Evolutionary conservation across 1,139 yeast genomes (phyloP), one percentile per base, ranked within the genome.

Genomic region (Keqinozyma sinolaborantium): DNA sequence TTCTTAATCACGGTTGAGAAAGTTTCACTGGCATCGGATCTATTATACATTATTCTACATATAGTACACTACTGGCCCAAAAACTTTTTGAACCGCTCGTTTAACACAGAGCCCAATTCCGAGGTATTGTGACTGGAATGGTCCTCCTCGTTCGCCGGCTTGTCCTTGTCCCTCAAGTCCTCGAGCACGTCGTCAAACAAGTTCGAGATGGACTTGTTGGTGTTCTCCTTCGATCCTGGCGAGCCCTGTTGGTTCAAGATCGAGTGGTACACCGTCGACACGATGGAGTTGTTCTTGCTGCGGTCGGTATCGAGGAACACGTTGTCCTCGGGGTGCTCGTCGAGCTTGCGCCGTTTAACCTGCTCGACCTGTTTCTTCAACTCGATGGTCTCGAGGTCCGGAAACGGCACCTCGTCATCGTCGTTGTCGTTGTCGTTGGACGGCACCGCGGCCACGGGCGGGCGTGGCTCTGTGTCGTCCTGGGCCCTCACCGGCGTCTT

Each of bases 401-500:
- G 61, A 16, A 51, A 35, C 5, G 51, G 45, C 2, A 47, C 44
- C 6, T 44, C 50, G 4, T 42, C 47, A n/a, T 47, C 51, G 8
- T 43, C 48, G 3, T 35, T 38, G 9, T 30, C 43, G n/a, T 31
- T 31, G 11, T 27, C 36, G 4, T 24, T 30, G 7, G 23, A 11
- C 28, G 21, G 23, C 26, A 5, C 10, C 13, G 8, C 5, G 4
- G 23, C 46, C 14, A 56, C 42, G 1, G 70, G 71, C 5, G 67
- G 64, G 10, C 51, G 53, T 14, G 63, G 32, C 23, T 61, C 70
- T 39, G 65, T 62, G 21, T 62, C 71, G 19, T 62, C 70, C 4
- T 45, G 58, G 13, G 40, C 50, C 21, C 21, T 62, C 14, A 46
- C 30, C 4, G 64, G 64, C 2, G 65, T 58, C 30, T 51, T 50